Percentiles rank a stretch among this genome's conserved stretches.
These are phyloP conservation scores for Cetradonia linearis DNA, from an alignment of 495 filamentous ascomycete species.

Conservation along the genomic window DNA sequence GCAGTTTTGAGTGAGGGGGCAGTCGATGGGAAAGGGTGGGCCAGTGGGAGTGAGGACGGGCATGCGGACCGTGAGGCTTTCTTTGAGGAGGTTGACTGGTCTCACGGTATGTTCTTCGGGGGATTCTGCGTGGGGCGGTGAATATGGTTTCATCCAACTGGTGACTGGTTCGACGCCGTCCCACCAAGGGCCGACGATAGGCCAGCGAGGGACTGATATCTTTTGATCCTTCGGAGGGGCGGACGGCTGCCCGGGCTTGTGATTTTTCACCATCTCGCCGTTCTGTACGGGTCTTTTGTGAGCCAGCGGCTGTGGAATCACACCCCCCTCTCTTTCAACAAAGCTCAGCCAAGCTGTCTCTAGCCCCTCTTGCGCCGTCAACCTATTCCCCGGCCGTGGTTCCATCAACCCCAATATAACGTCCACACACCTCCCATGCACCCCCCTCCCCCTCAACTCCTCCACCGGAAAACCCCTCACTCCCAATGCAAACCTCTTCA, in stretches of 20 bases:
- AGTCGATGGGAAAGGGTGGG: neutral
- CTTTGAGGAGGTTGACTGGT: neutral
- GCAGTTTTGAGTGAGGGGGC: neutral
- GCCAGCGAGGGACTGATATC: no score
- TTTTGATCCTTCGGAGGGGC: neutral
- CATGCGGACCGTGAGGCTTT: neutral
- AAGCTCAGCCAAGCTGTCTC: constrained; percentile 1
- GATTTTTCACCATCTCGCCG: neutral
- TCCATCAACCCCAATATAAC: neutral
- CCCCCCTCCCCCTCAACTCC: neutral
- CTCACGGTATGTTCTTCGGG: neutral
- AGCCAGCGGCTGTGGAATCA: no score
- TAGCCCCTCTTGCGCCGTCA: constrained; percentile 6
- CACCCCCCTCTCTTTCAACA: no score
- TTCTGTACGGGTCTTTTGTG: neutral
- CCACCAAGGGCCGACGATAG: neutral
- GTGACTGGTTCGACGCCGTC: neutral
- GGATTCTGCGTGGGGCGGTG: neutral
- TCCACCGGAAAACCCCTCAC: neutral
- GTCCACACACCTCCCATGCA: neutral
- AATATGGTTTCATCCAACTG: neutral
- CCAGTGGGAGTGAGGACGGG: neutral
- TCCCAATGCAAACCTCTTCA: neutral
- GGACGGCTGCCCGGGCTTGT: neutral
- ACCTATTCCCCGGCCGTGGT: neutral